Conservation (phyloP, 306 rosid species). For the Cucurbita ficifolia region DNA sequence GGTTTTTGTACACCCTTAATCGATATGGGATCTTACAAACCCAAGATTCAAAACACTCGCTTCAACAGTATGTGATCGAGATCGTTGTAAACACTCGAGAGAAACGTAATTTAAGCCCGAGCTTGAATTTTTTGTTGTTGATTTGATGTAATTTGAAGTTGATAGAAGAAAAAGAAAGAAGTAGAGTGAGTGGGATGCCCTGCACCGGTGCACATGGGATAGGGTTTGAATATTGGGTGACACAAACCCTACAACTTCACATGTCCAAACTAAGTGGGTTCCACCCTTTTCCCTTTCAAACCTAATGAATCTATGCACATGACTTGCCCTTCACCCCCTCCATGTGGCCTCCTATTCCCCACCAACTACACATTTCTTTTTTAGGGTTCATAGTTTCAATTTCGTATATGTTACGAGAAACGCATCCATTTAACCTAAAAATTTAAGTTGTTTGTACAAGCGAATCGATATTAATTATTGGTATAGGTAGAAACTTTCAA, state of each 20-base stretch:
- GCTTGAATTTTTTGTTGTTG: neutral
- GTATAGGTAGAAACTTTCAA: no score
- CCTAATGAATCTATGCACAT: slow-evolving; percentile 36
- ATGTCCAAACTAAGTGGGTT: slow-evolving; percentile 36
- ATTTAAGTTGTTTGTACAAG: no score
- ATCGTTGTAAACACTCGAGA: no score
- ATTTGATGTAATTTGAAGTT: neutral
- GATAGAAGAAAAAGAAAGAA: neutral
- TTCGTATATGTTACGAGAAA: no score
- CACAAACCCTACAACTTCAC: slow-evolving; percentile 51
- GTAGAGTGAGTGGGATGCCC: slow-evolving; percentile 55
- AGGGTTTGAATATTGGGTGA: slow-evolving; percentile 58
- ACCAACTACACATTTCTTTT: neutral
- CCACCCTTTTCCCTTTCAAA: slow-evolving; percentile 8
- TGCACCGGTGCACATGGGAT: slow-evolving; percentile 80
- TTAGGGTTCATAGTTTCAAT: no score
- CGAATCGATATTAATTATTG: no score
- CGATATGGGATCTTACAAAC: no score
- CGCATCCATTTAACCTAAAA: no score
- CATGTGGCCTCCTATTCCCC: slow-evolving; percentile 29
- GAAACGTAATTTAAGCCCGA: neutral
- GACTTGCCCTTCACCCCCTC: slow-evolving; percentile 28
- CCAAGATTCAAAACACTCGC: no score
- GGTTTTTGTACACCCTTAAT: no score
- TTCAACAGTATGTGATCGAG: no score